Conservation (phyloP, 805 yeast species). For the Candida suzukii region DNA sequence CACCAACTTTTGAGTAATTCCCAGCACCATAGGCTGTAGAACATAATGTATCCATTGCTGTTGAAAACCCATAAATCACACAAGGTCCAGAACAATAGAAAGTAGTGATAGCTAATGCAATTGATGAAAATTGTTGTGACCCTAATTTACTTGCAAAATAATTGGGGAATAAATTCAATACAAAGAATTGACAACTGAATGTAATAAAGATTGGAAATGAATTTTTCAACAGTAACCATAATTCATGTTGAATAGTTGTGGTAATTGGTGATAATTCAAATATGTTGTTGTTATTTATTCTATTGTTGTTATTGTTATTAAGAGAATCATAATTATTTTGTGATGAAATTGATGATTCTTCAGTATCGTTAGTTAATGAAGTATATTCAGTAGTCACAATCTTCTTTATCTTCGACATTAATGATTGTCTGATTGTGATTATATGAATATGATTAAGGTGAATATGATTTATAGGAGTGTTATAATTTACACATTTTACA, state of each 20-base stretch:
- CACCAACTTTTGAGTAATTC: constrained; percentile 55
- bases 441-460: too few species aligned
- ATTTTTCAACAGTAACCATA: constrained; percentile 25
- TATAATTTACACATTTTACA: too few species aligned
- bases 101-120: constrained; percentile 64
- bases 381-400: not conserved
- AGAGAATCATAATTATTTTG: too few species aligned
- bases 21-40: constrained; percentile 69
- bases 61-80: constrained; percentile 64
- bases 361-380: not conserved
- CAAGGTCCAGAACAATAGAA: constrained; percentile 71
- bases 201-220: constrained; percentile 58
- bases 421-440: too few species aligned
- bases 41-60: constrained; percentile 70
- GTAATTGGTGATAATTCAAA: not conserved
- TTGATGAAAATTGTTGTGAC: constrained; percentile 60
- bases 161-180: constrained; percentile 67
- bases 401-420: not conserved
- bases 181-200: constrained; percentile 58
- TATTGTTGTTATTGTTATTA: not conserved
- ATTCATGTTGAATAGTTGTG: constrained; percentile 12
- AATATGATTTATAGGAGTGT: too few species aligned
- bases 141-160: constrained; percentile 68
- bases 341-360: not conserved
- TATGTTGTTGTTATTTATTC: not conserved